phyloP scores from a whole-genome alignment of 148 eudicot genomes.

The Nepenthes mirabilis region DNA sequence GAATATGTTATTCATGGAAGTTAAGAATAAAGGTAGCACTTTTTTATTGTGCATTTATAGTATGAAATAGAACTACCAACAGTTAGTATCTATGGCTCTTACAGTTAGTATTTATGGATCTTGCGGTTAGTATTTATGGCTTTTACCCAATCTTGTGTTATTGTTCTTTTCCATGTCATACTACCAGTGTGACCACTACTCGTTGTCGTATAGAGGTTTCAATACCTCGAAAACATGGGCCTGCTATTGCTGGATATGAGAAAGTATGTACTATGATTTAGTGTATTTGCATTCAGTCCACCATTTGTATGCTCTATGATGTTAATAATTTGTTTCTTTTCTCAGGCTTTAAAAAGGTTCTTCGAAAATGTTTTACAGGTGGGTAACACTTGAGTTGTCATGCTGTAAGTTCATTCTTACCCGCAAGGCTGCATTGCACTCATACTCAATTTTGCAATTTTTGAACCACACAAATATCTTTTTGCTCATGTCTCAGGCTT shows the following conservation, averaged over 20 bases:
- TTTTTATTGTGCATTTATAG: too few species aligned
- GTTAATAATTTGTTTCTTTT: slow-evolving; percentile 1
- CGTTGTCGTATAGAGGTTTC: slow-evolving; percentile 85
- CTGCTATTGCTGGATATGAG: slow-evolving; percentile 95
- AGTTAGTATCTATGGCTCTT: too few species aligned
- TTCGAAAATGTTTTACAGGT: slow-evolving; percentile 88
- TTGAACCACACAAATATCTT: slow-evolving; percentile 1
- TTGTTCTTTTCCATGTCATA: neutral
- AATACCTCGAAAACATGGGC: slow-evolving; percentile 96
- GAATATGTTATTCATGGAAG: neutral
- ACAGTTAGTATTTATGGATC: too few species aligned
- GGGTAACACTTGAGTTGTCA: slow-evolving; percentile 4
- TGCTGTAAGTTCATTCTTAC: neutral
- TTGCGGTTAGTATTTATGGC: too few species aligned
- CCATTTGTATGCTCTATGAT: neutral
- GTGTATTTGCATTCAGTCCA: neutral
- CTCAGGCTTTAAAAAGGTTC: slow-evolving; percentile 78
- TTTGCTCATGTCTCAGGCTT: slow-evolving; percentile 28
- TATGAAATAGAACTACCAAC: too few species aligned
- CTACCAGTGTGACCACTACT: slow-evolving; percentile 63
- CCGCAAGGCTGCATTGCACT: neutral
- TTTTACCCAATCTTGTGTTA: neutral
- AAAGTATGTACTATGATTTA: slow-evolving; percentile 33
- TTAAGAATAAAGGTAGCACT: too few species aligned
- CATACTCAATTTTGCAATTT: neutral